Base-by-base conservation (phyloP, 2,329 filamentous ascomycete genomes). In the Calonectria henricotiae region DNA sequence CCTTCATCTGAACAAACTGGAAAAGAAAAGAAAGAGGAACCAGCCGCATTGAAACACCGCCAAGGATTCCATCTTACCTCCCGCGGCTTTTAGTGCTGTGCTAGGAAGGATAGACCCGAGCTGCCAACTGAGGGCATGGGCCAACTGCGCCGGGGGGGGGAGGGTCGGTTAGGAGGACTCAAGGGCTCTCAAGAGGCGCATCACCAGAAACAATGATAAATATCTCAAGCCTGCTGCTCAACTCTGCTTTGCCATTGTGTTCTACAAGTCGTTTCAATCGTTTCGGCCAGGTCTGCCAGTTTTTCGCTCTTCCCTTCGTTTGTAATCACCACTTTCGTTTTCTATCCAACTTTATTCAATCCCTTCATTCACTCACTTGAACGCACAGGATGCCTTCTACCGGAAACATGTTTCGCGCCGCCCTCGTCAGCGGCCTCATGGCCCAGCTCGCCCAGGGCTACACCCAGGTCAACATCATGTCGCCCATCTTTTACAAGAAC, bases 401-500 rank as follows among this genome's bases (percentile, higher is more conserved):
- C 44, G 15, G 15, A 39, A 64, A 64, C 62, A 30, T 70, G 55
- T 65, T 75, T 37, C 68, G 75, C 43, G 54, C 70, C 23, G 54
- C 70, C 15, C 9, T 64, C 6, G 35, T 54, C 17, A 54, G 46
- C 37, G 72, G 74, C 39, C 41, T 75, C 20, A 67, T 76, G 39
- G 67, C 70, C 30, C 67, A 64, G 2, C 62, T 66, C 12, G 74
- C 72, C 32, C 74, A 76, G 23, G 74, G 70, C 12, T 76, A 76
- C 43, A 76, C 74, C 6, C 66, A 70, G 15, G 72, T 74, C 72
- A 75, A 74, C 17, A 43, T 46, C 13, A 65, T 54, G 2, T 27
- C 67, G 7, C 76, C 76, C 54, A 79, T 81, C 49, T 79, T 81
- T 76, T 72, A 77, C 69, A 81, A 81, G 73, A 81, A 80, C 67